Percentiles rank a stretch among this genome's conserved stretches.
phyloP scores from a whole-genome alignment of 306 rosid species.

The Rubus parviflorus region DNA sequence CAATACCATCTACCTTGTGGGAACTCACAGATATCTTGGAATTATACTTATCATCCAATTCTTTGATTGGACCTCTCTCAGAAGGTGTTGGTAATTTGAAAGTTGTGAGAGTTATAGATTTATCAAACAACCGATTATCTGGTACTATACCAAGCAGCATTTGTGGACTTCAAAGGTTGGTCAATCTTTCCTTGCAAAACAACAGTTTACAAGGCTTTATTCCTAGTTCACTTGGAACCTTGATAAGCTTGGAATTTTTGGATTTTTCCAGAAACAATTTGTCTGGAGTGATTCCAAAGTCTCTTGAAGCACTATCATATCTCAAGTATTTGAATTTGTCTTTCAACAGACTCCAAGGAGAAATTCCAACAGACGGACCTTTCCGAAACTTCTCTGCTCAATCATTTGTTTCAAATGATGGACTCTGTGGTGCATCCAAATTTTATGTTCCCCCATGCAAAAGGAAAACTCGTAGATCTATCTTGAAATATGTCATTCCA shows the following conservation, averaged over 20 bases:
- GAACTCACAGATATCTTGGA: background rate
- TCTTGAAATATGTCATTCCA: no score
- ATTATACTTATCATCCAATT: constrained; percentile 3
- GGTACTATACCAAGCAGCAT: background rate
- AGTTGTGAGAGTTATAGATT: no score
- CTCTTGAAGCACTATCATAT: no score
- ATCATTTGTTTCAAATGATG: no score
- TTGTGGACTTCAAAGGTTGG: background rate
- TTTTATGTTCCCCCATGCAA: no score
- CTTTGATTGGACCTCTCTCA: no score
- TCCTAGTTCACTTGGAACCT: background rate
- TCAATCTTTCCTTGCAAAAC: background rate
- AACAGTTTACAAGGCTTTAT: constrained; percentile 7
- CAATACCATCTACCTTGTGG: background rate
- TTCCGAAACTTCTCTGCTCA: background rate
- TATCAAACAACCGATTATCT: no score
- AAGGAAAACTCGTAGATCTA: no score
- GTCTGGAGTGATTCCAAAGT: no score
- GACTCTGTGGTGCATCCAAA: no score
- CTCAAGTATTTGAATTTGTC: no score
- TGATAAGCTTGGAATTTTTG: background rate
- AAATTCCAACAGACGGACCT: constrained; percentile 28
- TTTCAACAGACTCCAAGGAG: constrained; percentile 11
- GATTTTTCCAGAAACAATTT: background rate
- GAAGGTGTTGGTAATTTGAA: no score